These are phyloP conservation scores for Russula ochroleuca DNA, from an alignment of 768 basidiomycete species.

Conservation along the genomic window DNA sequence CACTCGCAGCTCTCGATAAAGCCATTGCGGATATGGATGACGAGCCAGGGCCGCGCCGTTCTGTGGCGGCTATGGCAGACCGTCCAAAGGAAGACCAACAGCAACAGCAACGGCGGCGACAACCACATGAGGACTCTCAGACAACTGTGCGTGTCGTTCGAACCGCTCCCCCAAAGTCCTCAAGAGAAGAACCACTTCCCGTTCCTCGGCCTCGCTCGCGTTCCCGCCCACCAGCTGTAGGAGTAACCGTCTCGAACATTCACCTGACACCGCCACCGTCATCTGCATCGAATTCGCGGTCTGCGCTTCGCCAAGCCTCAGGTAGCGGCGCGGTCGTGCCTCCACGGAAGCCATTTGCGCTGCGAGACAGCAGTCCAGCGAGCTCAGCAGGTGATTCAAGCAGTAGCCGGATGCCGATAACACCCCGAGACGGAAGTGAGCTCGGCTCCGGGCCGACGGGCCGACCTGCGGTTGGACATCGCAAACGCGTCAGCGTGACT, in stretches of 20 bases:
- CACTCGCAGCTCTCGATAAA: conserved; percentile 13
- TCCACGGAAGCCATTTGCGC: conserved; percentile 53
- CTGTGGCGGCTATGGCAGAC: background rate
- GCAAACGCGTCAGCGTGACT: conserved; percentile 60
- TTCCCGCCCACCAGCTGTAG: background rate
- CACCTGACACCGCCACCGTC: conserved; percentile 12
- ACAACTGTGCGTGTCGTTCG: conserved; percentile 20
- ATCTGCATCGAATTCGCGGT: background rate
- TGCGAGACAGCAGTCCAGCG: conserved; percentile 62
- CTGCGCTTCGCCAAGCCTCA: conserved; percentile 1
- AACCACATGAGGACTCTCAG: conserved; percentile 3
- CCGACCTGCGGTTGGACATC: conserved; percentile 36
- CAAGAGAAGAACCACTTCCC: conserved; percentile 18
- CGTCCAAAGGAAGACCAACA: background rate
- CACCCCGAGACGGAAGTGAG: conserved; percentile 78
- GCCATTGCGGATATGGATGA: background rate
- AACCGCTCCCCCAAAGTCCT: background rate
- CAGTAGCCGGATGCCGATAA: conserved; percentile 67
- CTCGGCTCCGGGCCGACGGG: conserved; percentile 30
- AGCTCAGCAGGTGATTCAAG: conserved; percentile 86
- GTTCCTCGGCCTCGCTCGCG: conserved; percentile 4
- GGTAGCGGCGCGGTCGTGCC: background rate
- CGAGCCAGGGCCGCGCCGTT: background rate
- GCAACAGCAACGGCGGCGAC: conserved; percentile 4
- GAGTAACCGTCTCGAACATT: conserved; percentile 20